Evolutionary conservation across 2,329 filamentous ascomycete genomes (phyloP), one percentile per base, ranked within the genome.

Genomic region (Drechslerella coelobrocha): DNA sequence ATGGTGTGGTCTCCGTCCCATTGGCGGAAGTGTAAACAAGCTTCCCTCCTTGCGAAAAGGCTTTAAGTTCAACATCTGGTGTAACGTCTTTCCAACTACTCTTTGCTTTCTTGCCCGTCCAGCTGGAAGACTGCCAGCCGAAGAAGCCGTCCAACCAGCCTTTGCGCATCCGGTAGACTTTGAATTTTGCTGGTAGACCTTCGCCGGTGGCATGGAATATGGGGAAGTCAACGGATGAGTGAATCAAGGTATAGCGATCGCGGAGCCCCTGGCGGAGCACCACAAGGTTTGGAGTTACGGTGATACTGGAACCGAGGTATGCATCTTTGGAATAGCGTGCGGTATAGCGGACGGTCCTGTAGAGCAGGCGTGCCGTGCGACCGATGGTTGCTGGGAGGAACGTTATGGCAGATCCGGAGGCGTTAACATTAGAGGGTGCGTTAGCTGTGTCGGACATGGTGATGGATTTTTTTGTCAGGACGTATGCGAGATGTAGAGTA

Each of bases 141-240:
- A 71, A 71, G 48, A 71, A 71, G 0, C 66, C 66, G 51, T 71
- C 66, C 6, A 71, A 23, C 61, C 68, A 72, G n/a, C 68, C 68
- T 50, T 72, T 72, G n/a, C 68, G 65, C 60, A 72, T 66, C 1
- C 68, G 48, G 23, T 72, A 72, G 2, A 72, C 68, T 24, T 72
- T 71, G 29, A 72, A 72, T 29, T 56, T 61, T 1, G 55, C 4
- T 19, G 68, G 68, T 19, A 72, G 19, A 2, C 68, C 68, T 48
- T 65, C 53, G 7, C 55, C 55, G 1, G 56, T 29, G 10, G 61
- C 48, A 23, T 72, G 68, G 50, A 72, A 72, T 29, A 72, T 19
- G 1, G 68, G 61, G 21, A 72, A 72, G 26, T 72, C 68, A 4
- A 72, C 55, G 2, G 68, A 61, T 2, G 60, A 66, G 12, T 72